Percentiles rank a stretch among this genome's conserved stretches.
Conservation (phyloP, 352 stramenopile genomes). For the Aphanomyces invadans region DNA sequence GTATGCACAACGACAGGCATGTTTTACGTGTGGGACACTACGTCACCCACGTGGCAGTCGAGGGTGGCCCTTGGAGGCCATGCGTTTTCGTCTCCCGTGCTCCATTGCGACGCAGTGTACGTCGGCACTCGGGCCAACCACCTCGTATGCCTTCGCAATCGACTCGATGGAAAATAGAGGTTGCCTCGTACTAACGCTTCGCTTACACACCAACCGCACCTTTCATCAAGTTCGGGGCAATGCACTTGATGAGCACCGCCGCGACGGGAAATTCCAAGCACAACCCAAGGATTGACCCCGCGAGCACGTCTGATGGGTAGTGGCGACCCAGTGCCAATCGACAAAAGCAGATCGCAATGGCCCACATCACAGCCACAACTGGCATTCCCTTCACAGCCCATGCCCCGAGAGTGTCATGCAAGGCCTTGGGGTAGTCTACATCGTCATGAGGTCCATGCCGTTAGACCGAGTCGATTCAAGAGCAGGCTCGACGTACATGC, state of each 20-base stretch:
- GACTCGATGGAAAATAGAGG: not conserved
- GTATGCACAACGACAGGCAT: conserved; percentile 2
- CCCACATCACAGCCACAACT: conserved; percentile 38
- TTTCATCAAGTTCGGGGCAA: conserved; percentile 8
- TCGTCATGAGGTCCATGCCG: conserved; percentile 47
- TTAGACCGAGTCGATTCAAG: no score
- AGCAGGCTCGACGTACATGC: conserved; percentile 27
- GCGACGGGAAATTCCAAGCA: conserved; percentile 51
- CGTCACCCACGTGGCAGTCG: not conserved
- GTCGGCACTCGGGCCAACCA: conserved; percentile 2
- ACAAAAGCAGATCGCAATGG: conserved; percentile 61
- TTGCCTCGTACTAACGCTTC: no score
- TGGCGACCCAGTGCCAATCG: conserved; percentile 71
- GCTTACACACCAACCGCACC: not conserved
- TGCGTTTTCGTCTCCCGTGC: conserved; percentile 12
- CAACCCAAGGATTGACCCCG: conserved; percentile 50
- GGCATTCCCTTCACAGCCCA: conserved; percentile 8
- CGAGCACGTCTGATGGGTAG: conserved; percentile 71
- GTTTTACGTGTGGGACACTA: not conserved
- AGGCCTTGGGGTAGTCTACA: conserved; percentile 39
- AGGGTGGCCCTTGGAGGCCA: not conserved
- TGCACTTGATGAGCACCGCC: conserved; percentile 28
- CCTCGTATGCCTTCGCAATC: not conserved
- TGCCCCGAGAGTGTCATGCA: conserved; percentile 33
- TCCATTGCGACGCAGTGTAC: not conserved